These are phyloP conservation scores for Penicillium sp. DNA, from an alignment of 2,329 filamentous ascomycete species.

Conservation along the genomic window DNA sequence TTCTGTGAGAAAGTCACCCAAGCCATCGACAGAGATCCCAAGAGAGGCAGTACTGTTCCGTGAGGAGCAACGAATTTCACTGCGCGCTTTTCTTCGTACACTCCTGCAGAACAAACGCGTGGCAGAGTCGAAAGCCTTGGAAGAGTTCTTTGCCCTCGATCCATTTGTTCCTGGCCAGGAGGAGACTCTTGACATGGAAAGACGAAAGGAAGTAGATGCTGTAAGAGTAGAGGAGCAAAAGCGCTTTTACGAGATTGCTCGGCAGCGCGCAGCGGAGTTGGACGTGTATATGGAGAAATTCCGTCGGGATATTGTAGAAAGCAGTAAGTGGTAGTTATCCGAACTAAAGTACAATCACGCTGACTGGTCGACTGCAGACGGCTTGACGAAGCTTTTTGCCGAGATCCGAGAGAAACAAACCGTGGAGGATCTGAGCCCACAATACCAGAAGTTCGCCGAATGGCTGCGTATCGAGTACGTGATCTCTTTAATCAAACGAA, in stretches of 20 bases:
- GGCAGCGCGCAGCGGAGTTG: slow-evolving; percentile 85
- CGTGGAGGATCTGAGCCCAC: slow-evolving; percentile 85
- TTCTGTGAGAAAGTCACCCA: slow-evolving; percentile 36
- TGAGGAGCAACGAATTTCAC: slow-evolving; percentile 87
- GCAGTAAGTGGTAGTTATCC: slow-evolving; percentile 62
- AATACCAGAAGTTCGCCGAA: slow-evolving; percentile 98
- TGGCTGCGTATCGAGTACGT: slow-evolving; percentile 88
- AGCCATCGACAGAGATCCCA: slow-evolving; percentile 49
- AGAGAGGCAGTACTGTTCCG: slow-evolving; percentile 69
- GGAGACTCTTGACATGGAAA: slow-evolving; percentile 79
- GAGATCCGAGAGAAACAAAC: slow-evolving; percentile 91
- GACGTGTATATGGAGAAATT: slow-evolving; percentile 97
- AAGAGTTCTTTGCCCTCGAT: slow-evolving; percentile 78
- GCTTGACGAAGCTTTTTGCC: slow-evolving; percentile 87
- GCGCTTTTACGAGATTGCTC: slow-evolving; percentile 92
- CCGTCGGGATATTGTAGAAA: slow-evolving; percentile 69
- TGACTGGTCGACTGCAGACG: slow-evolving; percentile 58
- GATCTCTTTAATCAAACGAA: neutral
- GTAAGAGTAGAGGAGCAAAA: slow-evolving; percentile 90
- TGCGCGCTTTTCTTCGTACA: slow-evolving; percentile 87
- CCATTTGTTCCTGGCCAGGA: slow-evolving; percentile 78
- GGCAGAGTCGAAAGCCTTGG: slow-evolving; percentile 79
- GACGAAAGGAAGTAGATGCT: slow-evolving; percentile 81
- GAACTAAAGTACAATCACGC: slow-evolving; percentile 36
- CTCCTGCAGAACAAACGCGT: slow-evolving; percentile 84